Percentiles rank a stretch among this genome's conserved stretches.
Conservation (phyloP, 1,139 yeast species). For the Sugiyamaella japonica region DNA sequence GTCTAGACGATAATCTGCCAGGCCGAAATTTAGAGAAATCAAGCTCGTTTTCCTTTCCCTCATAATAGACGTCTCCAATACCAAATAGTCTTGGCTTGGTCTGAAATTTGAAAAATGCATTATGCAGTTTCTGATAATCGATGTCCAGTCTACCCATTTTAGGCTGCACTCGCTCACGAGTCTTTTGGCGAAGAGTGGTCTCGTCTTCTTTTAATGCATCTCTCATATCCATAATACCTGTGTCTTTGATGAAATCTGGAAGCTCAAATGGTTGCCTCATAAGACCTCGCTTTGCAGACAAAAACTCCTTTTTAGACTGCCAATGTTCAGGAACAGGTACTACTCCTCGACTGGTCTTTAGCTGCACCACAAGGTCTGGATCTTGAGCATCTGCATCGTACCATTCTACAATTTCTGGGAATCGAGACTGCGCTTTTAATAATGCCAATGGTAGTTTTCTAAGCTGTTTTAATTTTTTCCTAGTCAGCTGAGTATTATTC, state of each 20-base stretch:
- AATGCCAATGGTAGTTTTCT: conserved; percentile 66
- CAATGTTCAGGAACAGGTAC: conserved; percentile 86
- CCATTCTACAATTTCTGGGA: conserved; percentile 84
- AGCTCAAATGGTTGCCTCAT: conserved; percentile 73
- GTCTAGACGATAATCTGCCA: conserved; percentile 60
- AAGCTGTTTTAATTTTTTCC: conserved; percentile 50
- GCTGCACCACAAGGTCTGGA: conserved; percentile 62
- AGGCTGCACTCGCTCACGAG: conserved; percentile 85
- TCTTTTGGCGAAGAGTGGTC: conserved; percentile 65
- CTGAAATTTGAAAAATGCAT: conserved; percentile 83
- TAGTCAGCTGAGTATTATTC: conserved; percentile 28
- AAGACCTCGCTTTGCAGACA: conserved; percentile 69
- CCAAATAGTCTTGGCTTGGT: conserved; percentile 66
- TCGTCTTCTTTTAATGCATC: conserved; percentile 53
- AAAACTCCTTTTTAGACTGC: conserved; percentile 75
- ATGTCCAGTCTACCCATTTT: conserved; percentile 84
- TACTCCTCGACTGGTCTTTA: conserved; percentile 66
- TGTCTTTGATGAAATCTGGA: conserved; percentile 74
- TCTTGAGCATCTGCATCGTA: conserved; percentile 82
- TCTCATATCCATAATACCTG: conserved; percentile 90
- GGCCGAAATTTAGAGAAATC: conserved; percentile 51
- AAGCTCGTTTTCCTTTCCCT: conserved; percentile 66
- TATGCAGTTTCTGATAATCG: conserved; percentile 78
- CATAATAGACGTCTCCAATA: conserved; percentile 79
- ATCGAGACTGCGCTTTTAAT: conserved; percentile 58